Evolutionary conservation across 305 asterid species (phyloP).

Genomic region (Solanum chacoense): DNA sequence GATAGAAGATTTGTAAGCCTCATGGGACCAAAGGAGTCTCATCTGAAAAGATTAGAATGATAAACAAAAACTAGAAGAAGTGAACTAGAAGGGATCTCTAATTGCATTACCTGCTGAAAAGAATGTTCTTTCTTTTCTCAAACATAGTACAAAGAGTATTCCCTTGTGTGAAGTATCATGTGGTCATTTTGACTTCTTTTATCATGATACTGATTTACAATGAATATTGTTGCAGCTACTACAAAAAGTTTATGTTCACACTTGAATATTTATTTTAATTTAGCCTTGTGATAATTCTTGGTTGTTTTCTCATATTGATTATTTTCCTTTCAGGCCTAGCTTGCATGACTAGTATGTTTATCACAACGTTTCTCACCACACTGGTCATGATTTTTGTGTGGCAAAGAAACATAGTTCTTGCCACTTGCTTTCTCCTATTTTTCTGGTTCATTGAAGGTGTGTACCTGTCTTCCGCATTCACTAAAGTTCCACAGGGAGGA

Average conservation of each 20-base stretch:
- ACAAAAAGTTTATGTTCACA: not conserved
- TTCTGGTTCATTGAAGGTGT: slow-evolving; percentile 68
- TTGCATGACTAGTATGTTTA: slow-evolving; percentile 88
- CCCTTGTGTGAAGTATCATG: not conserved
- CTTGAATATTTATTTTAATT: not conserved
- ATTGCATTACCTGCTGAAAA: not conserved
- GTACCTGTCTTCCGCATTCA: slow-evolving; percentile 51
- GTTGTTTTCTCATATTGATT: slow-evolving; percentile 1
- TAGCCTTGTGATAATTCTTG: not conserved
- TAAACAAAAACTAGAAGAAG: not conserved
- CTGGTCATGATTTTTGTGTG: slow-evolving; percentile 78
- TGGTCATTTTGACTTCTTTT: not conserved
- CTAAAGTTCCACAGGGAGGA: slow-evolving; percentile 85
- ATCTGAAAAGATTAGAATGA: not conserved
- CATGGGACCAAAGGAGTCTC: not conserved
- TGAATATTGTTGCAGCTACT: not conserved
- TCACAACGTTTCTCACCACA: slow-evolving; percentile 86
- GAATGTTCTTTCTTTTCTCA: not conserved
- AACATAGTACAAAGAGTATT: not conserved
- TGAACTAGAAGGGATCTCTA: not conserved
- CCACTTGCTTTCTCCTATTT: slow-evolving; percentile 53
- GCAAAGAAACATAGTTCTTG: slow-evolving; percentile 53
- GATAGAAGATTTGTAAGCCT: not conserved
- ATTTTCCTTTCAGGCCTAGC: slow-evolving; percentile 66
- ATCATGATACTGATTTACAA: not conserved